These are phyloP conservation scores for Ploettnerulaceae sp. DNA, from an alignment of 2,329 filamentous ascomycete genomes.

Conservation along the genomic window DNA sequence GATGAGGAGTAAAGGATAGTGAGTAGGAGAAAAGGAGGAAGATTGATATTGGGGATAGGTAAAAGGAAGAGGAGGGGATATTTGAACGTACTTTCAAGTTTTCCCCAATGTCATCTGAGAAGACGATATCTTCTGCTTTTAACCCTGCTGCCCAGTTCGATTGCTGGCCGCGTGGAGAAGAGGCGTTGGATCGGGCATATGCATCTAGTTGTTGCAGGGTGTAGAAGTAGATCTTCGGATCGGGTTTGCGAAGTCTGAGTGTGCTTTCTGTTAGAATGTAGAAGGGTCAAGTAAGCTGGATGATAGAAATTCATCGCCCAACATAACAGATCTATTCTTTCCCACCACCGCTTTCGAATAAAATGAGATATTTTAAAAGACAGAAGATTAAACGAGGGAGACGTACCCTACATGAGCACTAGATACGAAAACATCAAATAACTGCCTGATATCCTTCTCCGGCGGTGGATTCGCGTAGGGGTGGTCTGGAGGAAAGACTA, in stretches of 20 bases:
- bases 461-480: constrained; percentile 52
- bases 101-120: constrained; percentile 84
- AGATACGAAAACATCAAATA: constrained; percentile 85
- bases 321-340: not conserved
- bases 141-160: constrained; percentile 49
- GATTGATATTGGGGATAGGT: too few species aligned
- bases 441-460: constrained; percentile 52
- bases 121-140: constrained; percentile 65
- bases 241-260: constrained; percentile 79
- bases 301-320: not conserved
- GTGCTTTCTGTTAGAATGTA: too few species aligned
- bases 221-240: constrained; percentile 72
- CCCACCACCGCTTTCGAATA: too few species aligned
- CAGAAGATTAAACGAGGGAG: not conserved
- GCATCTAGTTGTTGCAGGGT: constrained; percentile 63
- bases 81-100: too few species aligned
- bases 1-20: too few species aligned
- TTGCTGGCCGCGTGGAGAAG: constrained; percentile 32
- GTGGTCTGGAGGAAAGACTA: constrained; percentile 76
- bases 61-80: too few species aligned
- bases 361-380: not conserved
- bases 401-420: constrained; percentile 16
- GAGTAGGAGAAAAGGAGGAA: too few species aligned
- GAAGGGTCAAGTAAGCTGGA: not conserved
- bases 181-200: constrained; percentile 51